Percentiles rank a stretch among this genome's conserved stretches.
Conservation (phyloP, 441 rosid species). For the Isatis lusitanica region DNA sequence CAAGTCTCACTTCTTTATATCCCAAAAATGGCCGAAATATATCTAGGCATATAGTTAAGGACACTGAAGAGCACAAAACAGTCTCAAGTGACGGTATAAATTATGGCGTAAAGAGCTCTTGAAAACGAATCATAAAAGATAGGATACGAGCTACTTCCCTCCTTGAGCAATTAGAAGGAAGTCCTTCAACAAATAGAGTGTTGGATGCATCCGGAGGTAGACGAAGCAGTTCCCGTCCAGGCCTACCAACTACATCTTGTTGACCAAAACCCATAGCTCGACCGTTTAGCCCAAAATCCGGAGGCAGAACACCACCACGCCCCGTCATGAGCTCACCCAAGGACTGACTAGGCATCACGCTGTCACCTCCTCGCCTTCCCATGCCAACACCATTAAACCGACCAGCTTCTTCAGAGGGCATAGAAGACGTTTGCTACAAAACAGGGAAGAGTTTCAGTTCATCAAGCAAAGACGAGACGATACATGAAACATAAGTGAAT, state of each 20-base stretch:
- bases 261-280: conserved; percentile 46
- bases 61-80: conserved; percentile 17
- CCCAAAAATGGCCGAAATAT: conserved; percentile 86
- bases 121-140: conserved; percentile 16
- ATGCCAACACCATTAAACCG: conserved; percentile 42
- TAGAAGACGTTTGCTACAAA: conserved; percentile 63
- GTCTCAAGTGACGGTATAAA: background rate
- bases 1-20: conserved; percentile 74
- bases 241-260: conserved; percentile 44
- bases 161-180: conserved; percentile 69
- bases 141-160: conserved; percentile 95
- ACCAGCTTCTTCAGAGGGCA: conserved; percentile 58
- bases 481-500: background rate
- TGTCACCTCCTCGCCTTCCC: conserved; percentile 44
- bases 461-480: conserved; percentile 7
- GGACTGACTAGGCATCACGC: conserved; percentile 39
- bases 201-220: conserved; percentile 76
- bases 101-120: background rate
- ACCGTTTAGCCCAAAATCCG: conserved; percentile 48
- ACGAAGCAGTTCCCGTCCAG: conserved; percentile 47
- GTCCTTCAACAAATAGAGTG: conserved; percentile 79
- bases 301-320: conserved; percentile 48
- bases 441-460: conserved; percentile 19
- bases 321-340: conserved; percentile 44
- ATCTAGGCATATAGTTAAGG: conserved; percentile 53